Conservation (phyloP, 108 stramenopile genomes). For the Hondaea fermentalgiana region DNA sequence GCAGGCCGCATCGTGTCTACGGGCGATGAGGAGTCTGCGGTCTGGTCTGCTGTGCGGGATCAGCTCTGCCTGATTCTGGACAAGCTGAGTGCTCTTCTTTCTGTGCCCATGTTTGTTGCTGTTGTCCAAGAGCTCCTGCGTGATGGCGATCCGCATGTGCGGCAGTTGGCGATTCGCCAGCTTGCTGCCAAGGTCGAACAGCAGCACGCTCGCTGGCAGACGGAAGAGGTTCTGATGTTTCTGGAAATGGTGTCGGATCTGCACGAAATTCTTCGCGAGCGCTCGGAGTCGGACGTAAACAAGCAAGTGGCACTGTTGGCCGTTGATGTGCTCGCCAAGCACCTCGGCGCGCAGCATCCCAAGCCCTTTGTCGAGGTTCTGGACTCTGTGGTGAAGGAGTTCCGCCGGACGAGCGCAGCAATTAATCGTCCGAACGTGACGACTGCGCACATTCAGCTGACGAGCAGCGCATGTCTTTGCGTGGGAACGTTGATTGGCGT, state of each 20-base stretch:
- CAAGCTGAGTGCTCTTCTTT: not conserved
- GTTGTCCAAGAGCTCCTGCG: not conserved
- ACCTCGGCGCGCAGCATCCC: not conserved
- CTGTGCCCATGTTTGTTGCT: not conserved
- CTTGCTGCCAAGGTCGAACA: not conserved
- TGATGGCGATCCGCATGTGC: not conserved
- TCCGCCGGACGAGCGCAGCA: not conserved
- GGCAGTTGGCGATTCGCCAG: slow-evolving; percentile 1
- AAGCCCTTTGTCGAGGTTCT: not conserved
- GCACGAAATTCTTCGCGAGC: not conserved
- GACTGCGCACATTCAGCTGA: not conserved
- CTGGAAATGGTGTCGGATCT: not conserved
- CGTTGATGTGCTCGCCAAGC: not conserved
- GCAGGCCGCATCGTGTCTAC: not conserved
- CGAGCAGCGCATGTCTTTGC: slow-evolving; percentile 8
- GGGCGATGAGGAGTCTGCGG: not conserved
- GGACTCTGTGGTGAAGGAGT: not conserved
- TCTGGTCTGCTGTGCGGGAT: not conserved
- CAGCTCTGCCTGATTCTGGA: not conserved
- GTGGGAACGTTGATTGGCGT: not conserved
- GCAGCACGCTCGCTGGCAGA: not conserved
- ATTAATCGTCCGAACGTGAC: not conserved
- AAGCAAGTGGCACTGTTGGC: not conserved
- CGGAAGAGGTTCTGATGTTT: not conserved
- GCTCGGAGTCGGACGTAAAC: not conserved